Base-by-base conservation (phyloP, 192 early-diverging fungal genomes). In the Pecoramyces ruminantium region DNA sequence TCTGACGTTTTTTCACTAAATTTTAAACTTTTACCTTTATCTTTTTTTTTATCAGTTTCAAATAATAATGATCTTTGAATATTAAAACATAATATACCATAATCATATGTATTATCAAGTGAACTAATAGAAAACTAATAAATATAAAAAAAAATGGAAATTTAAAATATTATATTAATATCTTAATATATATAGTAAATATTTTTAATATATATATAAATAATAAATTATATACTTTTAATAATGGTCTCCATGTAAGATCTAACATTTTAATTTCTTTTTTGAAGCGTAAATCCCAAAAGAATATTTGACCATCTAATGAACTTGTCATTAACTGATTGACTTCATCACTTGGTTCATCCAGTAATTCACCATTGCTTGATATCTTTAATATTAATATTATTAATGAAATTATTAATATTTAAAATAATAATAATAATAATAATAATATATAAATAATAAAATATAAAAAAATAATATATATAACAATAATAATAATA, bases 101-200 rank as follows among this genome's bases (percentile, higher is more conserved):
- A 92, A 78, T 92, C 90, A 83, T 88, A 91, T 21, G 87, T 89
- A 51, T 89, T 89, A 80, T 92, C 90, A 83, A 91, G 83, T 25
- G 90, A 81, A 78, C 86, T 88, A n/a, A 91, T 79, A 8, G 90
- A 88, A 0, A 91, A 79, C 85, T 86, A 77, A 38, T 78, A 15
- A n/a, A n/a, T n/a, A n/a, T n/a, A n/a, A n/a, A n/a, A n/a, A n/a
- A n/a, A n/a, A n/a, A n/a, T n/a, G n/a, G n/a, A n/a, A n/a, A n/a
- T n/a, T n/a, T n/a, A n/a, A n/a, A n/a, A n/a, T n/a, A n/a, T n/a
- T n/a, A n/a, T n/a, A n/a, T n/a, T n/a, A n/a, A n/a, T n/a, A n/a
- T n/a, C n/a, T n/a, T n/a, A n/a, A n/a, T n/a, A n/a, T n/a, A n/a
- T n/a, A n/a, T 77, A 16, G 29, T 30, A 15, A 29, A 28, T 21